Evolutionary conservation across 495 filamentous ascomycete species (phyloP), one percentile per base, ranked within the genome.

Genomic region (Penicillium odoratum): DNA sequence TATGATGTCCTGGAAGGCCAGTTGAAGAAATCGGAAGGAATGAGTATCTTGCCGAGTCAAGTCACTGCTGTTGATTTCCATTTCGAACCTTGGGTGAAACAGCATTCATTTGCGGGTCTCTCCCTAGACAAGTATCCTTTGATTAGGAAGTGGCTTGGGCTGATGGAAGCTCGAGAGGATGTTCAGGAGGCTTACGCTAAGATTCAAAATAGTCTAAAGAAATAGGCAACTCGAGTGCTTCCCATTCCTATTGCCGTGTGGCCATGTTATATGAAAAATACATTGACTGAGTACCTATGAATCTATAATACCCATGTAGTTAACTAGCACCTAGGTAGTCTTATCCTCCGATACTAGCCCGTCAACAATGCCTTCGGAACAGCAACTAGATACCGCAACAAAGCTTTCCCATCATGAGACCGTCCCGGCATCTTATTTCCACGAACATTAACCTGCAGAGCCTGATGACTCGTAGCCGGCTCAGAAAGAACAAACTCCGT

Each of bases 391-490:
- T 55, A 61, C 7, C 54, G 34, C 21, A 59, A 10, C 36, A 60
- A 55, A 9, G 48, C 53, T 10, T 63, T 55, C 8, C 60, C 56
- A 47, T 58, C 30, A 50, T 56, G 51, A 15, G 58, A 58, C 28
- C 36, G 55, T 0, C 51, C 53, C 11, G 80, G 79, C 59, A 83
- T 64, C 52, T 61, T 56, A 0, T 79, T 81, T 1, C 64, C 79
- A 10, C 80, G 68, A 40, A 84, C 74, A 56, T 85, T 85, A 1
- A 83, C 57, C 66, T 85, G 82, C 65, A 85, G 57, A 4, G 78
- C 65, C 64, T 79, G 78, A 56, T 83, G 76, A 26, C 83, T 33
- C 44, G 84, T 62, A 51, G 66, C 68, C 9, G 79, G 81, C 58
- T 77, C 79, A 3, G 58, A 64, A 34, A 84, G 61, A 0, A 9